Evolutionary conservation across 1,139 yeast genomes (phyloP), one percentile per base, ranked within the genome.

Genomic region (Debaryomyces psychrophilus): DNA sequence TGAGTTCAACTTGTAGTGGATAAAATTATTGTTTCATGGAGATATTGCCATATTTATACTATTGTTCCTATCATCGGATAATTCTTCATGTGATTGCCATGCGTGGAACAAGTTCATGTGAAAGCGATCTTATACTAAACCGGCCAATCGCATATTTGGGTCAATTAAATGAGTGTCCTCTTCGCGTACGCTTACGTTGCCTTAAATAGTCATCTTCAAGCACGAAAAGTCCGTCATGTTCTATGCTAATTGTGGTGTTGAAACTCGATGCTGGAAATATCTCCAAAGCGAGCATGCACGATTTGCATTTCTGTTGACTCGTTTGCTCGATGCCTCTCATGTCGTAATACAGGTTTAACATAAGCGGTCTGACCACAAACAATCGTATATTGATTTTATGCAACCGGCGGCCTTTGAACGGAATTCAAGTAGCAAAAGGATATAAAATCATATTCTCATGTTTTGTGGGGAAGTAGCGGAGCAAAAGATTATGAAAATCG

Each of bases 31-130:
- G n/a, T 22, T 33, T 12, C 38, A 14, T 20, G 28, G 38, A 14
- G n/a, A 12, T 4, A 12, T 22, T 9, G 38, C 20, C n/a, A 11
- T 25, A 35, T 35, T 35, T 35, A 35, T 35, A 35, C 12, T 14
- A 11, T 33, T 33, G 26, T 33, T 14, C 11, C 9, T 15, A 33
- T 8, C 26, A 22, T 35, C 38, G 25, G 23, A 23, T 23, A 14
- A 11, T n/a, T 35, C n/a, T 35, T 35, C 38, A 35, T 35, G 38
- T 35, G 38, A 35, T 35, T 22, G 25, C 25, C 11, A 11, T 33
- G 14, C 14, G 11, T 33, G 15, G 9, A 15, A n/a, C 23, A 33
- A 11, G 8, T 14, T 20, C 25, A 14, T 33, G 15, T 33, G 36
- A 33, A 33, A 18, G 17, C 18, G 12, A 6, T n/a, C 25, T 8